These are phyloP conservation scores for Mimosa pudica DNA, from an alignment of 306 rosid genomes.

Conservation along the genomic window DNA sequence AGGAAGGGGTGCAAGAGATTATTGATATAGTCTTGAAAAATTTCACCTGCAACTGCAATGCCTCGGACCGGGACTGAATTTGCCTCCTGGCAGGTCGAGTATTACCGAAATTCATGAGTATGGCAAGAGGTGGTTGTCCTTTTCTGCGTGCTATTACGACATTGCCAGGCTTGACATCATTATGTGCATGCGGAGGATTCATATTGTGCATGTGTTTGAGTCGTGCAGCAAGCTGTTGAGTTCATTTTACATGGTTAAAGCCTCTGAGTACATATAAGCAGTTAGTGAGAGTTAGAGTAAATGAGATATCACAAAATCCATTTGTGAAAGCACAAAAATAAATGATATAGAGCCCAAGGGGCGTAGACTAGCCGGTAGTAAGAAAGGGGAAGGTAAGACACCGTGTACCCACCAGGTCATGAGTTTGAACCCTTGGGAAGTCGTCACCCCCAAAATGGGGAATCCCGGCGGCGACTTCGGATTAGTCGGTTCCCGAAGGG, in stretches of 20 bases:
- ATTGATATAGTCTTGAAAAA: slow-evolving; percentile 8
- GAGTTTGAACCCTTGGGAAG: no score
- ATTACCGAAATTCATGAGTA: slow-evolving; percentile 97
- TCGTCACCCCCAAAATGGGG: no score
- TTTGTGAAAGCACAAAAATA: no score
- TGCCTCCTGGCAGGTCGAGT: slow-evolving; percentile 86
- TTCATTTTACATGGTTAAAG: slow-evolving; percentile 42
- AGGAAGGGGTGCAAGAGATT: no score
- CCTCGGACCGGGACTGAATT: slow-evolving; percentile 79
- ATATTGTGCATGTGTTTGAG: slow-evolving; percentile 92
- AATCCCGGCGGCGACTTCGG: no score
- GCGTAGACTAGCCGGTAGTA: no score
- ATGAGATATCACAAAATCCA: slow-evolving; percentile 10
- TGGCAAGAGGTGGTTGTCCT: slow-evolving; percentile 84
- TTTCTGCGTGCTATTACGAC: slow-evolving; percentile 78
- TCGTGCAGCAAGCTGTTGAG: slow-evolving; percentile 88
- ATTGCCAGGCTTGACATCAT: slow-evolving; percentile 94
- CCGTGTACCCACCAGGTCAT: no score
- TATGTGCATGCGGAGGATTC: slow-evolving; percentile 93
- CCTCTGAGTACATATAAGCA: slow-evolving; percentile 18
- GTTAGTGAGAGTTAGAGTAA: no score
- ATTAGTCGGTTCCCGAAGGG: no score
- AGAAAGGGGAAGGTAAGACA: no score
- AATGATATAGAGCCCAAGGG: no score
- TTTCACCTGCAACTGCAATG: slow-evolving; percentile 89